phyloP scores from a whole-genome alignment of 768 basidiomycete genomes.

The Lepiota brunneoincarnata region DNA sequence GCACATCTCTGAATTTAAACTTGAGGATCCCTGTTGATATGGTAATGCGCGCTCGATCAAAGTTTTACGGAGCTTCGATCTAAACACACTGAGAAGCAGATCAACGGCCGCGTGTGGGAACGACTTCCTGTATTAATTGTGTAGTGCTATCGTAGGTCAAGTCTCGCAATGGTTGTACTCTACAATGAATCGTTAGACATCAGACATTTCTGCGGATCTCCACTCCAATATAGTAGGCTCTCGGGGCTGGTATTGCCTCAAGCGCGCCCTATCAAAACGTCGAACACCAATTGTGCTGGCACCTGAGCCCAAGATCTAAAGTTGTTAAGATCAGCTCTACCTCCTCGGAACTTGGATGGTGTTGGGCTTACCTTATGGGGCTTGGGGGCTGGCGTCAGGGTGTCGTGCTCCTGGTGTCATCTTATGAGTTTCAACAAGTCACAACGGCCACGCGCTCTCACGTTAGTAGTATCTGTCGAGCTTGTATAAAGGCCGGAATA shows the following conservation, averaged over 20 bases:
- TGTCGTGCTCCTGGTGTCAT: not conserved
- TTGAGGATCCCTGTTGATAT: too few relatives aligned
- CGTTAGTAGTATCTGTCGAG: not conserved
- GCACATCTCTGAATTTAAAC: too few relatives aligned
- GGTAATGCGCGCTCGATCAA: too few relatives aligned
- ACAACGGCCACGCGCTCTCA: not conserved
- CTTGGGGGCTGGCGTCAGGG: not conserved
- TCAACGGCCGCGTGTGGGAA: too few relatives aligned
- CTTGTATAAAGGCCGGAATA: not conserved
- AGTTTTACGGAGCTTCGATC: too few relatives aligned
- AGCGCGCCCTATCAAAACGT: not conserved
- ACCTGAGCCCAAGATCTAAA: not conserved
- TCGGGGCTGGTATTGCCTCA: slow-evolving; percentile 1
- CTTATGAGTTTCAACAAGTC: too few relatives aligned
- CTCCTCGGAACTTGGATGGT: too few relatives aligned
- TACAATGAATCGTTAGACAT: not conserved
- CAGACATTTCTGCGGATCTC: not conserved
- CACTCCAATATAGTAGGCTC: slow-evolving; percentile 8
- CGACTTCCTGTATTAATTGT: too few relatives aligned
- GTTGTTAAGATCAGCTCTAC: too few relatives aligned
- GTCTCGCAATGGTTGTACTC: not conserved
- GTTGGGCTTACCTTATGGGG: not conserved
- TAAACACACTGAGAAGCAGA: too few relatives aligned
- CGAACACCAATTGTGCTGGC: not conserved
- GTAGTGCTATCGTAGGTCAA: too few relatives aligned